phyloP scores from a whole-genome alignment of 257 asterid species.

The Nicotiana sylvestris region DNA sequence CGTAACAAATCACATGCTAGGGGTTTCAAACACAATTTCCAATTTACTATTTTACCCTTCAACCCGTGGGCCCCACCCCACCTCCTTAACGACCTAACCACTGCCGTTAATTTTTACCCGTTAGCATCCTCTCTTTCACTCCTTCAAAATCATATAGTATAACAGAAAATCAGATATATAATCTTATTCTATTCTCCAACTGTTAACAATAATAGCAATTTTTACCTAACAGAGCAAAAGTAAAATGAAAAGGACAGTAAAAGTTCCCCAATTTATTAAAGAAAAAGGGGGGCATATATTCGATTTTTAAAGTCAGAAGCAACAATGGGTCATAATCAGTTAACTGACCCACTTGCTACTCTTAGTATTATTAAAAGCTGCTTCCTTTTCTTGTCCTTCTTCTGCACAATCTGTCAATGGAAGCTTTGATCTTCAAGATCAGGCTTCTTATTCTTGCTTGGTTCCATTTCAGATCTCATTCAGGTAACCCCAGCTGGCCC shows the following conservation, averaged over 20 bases:
- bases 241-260: background rate
- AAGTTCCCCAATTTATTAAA: background rate
- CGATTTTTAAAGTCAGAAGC: constrained; percentile 8
- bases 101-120: too few relatives aligned
- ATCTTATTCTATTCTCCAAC: background rate
- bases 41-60: too few relatives aligned
- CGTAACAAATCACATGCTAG: too few relatives aligned
- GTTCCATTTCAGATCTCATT: constrained; percentile 61
- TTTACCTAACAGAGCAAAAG: background rate
- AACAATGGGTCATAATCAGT: constrained; percentile 8
- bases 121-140: too few relatives aligned
- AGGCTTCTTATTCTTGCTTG: constrained; percentile 46
- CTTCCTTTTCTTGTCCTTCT: background rate
- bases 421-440: constrained; percentile 36
- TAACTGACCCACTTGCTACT: constrained; percentile 6
- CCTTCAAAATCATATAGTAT: too few relatives aligned
- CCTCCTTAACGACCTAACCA: too few relatives aligned
- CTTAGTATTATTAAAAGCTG: background rate
- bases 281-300: background rate
- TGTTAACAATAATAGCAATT: background rate
- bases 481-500: constrained; percentile 33
- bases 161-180: background rate
- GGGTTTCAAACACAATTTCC: too few relatives aligned
- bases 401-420: constrained; percentile 23
- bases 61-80: too few relatives aligned